phyloP scores from a whole-genome alignment of 2,329 filamentous ascomycete genomes.

The Pseudocercospora vitis region DNA sequence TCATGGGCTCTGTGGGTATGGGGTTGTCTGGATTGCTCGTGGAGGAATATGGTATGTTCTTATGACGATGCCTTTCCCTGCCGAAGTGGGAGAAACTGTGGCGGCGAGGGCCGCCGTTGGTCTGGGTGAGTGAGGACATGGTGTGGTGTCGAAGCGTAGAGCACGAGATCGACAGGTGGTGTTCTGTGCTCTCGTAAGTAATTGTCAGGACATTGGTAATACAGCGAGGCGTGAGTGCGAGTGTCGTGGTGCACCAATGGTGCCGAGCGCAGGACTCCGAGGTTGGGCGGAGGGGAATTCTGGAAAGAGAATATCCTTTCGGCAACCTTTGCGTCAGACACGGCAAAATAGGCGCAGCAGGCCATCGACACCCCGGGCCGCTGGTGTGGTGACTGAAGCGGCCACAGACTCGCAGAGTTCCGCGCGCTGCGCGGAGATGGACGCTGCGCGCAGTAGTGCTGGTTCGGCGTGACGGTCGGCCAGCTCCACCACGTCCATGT shows the following conservation, averaged over 20 bases:
- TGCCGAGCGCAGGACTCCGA: constrained; percentile 3
- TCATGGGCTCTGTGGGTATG: constrained; percentile 45
- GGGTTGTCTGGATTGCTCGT: constrained; percentile 51
- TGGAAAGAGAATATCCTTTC: constrained; percentile 1
- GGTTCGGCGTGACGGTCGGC: background rate
- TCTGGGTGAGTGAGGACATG: constrained; percentile 25
- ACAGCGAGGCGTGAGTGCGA: constrained; percentile 5
- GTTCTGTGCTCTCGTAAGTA: constrained; percentile 15
- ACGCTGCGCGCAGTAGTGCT: too few species aligned
- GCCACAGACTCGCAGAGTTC: background rate
- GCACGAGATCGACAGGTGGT: constrained; percentile 1
- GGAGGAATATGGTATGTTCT: constrained; percentile 42
- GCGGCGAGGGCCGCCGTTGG: constrained; percentile 25
- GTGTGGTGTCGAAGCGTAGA: background rate
- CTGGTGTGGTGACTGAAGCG: background rate
- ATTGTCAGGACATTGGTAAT: constrained; percentile 20
- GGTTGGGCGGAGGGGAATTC: background rate
- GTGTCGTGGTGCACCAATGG: background rate
- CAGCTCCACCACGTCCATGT: background rate
- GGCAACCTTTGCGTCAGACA: background rate
- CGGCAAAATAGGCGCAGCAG: background rate
- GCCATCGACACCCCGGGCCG: background rate
- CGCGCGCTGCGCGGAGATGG: background rate
- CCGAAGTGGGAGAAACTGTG: constrained; percentile 36
- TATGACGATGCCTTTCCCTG: constrained; percentile 34